Evolutionary conservation across 306 rosid species (phyloP), one percentile per base, ranked within the genome.

Genomic region (Fragaria nilgerrensis): DNA sequence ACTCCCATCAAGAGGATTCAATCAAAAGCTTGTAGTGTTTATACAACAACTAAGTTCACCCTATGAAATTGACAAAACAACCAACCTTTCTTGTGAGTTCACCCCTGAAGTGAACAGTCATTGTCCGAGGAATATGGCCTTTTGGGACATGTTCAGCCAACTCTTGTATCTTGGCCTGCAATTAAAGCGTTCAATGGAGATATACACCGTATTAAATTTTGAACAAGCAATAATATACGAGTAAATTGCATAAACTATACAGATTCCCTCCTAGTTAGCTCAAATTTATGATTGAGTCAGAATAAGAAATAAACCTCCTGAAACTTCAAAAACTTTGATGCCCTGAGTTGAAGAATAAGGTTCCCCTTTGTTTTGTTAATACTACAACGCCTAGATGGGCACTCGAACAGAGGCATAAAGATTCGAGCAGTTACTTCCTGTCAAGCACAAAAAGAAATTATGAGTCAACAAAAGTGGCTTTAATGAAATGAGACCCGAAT

Each of bases 131-230:
- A 82, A 96, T 92, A 78, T 96, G 99, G 55, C 99, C 99, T 83
- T 96, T 96, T 43, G 99, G 99, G 62, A 96, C 98, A 82, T 96
- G 97, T 61, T 96, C 99, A 79, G 99, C 80, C 82, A 96, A 89
- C 82, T 96, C 99, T 85, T 96, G 98, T 82, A 96, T 82, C 90
- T 96, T 96, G 19, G 97, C 99, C 99, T 96, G 94, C 85, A 88
- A 73, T 81, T 79, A 43, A 84, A 70, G 55, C 20, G 22, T 55
- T 37, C 34, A 53, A 45, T 67, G 16, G 78, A 52, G 70, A 48
- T 73, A 77, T 75, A 68, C 56, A 20, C 70, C 62, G 3, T 23
- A 5, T 23, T n/a, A 81, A 68, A 70, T 6, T 50, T 52, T 58
- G 62, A 27, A 73, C 5, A 80, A 79, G 56, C 19, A 13, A 7